A percentile compares a stretch with the other conserved stretches of the same genome.
These are phyloP conservation scores for Gnomoniopsis smithogilvyi DNA, from an alignment of 2,329 filamentous ascomycete genomes.

Conservation along the genomic window DNA sequence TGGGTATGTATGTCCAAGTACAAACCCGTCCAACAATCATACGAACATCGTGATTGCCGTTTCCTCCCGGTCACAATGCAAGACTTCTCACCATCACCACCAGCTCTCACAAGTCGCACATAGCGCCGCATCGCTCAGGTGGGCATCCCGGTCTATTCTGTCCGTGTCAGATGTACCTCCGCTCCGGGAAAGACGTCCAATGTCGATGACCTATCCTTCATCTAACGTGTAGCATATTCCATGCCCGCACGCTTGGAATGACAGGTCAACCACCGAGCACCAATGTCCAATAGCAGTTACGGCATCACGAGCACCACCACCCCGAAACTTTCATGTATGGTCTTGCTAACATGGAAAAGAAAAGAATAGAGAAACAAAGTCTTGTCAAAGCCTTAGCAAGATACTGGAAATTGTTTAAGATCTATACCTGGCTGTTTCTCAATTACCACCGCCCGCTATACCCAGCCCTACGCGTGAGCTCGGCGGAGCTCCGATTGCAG, in stretches of 20 bases:
- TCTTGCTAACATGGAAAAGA: too few species aligned
- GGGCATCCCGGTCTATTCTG: neutral
- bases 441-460: constrained; percentile 15
- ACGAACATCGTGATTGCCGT: too few species aligned
- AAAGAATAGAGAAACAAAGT: neutral
- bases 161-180: neutral
- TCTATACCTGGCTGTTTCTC: neutral
- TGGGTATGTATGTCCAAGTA: neutral
- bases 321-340: neutral
- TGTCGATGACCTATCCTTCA: neutral
- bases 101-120: neutral
- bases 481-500: constrained; percentile 24
- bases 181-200: neutral
- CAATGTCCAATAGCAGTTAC: neutral
- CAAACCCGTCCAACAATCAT: neutral
- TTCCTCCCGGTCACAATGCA: neutral
- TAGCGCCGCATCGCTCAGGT: neutral
- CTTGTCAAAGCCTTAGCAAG: neutral
- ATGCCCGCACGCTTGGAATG: neutral
- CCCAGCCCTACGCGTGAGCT: constrained; percentile 14
- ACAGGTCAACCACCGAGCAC: neutral
- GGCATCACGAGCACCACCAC: neutral
- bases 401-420: neutral
- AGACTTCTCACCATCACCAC: neutral
- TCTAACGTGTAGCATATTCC: neutral